Evolutionary conservation across 768 basidiomycete genomes (phyloP), one percentile per base, ranked within the genome.

Genomic region (Termitomyces sp.): DNA sequence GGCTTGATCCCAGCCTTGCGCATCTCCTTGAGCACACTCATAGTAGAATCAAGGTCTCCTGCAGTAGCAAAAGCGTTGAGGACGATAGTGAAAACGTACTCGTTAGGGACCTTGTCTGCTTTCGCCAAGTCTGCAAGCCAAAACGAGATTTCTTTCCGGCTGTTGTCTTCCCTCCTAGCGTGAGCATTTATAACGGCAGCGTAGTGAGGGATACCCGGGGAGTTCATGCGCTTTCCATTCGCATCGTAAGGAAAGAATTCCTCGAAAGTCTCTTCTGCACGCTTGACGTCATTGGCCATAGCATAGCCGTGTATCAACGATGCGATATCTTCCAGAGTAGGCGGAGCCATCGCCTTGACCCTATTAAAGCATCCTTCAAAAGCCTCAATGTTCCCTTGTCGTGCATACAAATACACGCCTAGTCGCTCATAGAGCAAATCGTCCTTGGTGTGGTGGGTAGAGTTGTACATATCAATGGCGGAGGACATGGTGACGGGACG

Each of bases 11-110:
- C 76, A 4, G 74, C 71, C 3, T 67, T 62, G 46, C 79, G 78
- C 89, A 95, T 90, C 67, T 85, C 79, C 36, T 80, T 68, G 57
- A 91, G 72, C 6, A 86, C 67, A 9, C 68, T 61, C 16, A 75
- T 68, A 49, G 87, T 76, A 16, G 79, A 71, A 13, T 76, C 70
- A n/a, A 85, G 60, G 58, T 88, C 85, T 16, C 81, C 83, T 13
- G 74, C 74, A 39, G 69, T 67, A 12, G 83, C 79, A 61, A 87
- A 82, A 52, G 76, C 73, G 54, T 81, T 72, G 39, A 94, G 72
- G 57, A 92, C 74, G 59, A 79, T 79, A 59, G 79, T 84, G 66
- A 79, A 90, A 36, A 86, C 71, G 56, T 81, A 70, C 37, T 71
- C 65, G 65, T 88, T 81, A 2, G 89, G 87, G 20, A 66, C 63